A percentile compares a stretch with the other conserved stretches of the same genome.
phyloP scores from a whole-genome alignment of 306 rosid species.

The Hippophae rhamnoides region DNA sequence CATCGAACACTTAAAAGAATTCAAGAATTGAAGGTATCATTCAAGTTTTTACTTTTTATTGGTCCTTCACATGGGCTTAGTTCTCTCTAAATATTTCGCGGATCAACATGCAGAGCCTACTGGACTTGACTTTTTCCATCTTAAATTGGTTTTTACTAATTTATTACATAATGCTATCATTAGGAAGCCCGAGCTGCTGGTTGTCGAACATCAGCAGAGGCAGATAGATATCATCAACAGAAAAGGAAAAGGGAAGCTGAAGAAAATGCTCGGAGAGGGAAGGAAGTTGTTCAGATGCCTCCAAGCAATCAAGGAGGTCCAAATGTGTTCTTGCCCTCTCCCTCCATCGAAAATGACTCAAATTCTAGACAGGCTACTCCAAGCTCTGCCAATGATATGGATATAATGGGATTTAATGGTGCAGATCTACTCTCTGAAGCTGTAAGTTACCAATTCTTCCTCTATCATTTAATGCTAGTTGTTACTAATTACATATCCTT shows the following conservation, averaged over 20 bases:
- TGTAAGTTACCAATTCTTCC: constrained; percentile 40
- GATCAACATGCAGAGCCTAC: background rate
- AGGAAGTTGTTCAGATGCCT: constrained; percentile 50
- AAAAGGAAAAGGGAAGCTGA: constrained; percentile 70
- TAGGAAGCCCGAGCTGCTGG: constrained; percentile 86
- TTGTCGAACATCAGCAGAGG: constrained; percentile 62
- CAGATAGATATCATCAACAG: constrained; percentile 49
- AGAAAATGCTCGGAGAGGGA: constrained; percentile 42
- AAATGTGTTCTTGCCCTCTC: constrained; percentile 46
- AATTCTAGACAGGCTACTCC: constrained; percentile 50
- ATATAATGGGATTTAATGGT: constrained; percentile 49
- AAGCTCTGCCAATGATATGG: constrained; percentile 50
- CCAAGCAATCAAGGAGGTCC: constrained; percentile 61
- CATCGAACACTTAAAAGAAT: constrained; percentile 59
- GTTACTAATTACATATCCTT: background rate
- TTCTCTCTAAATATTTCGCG: background rate
- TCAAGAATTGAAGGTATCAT: constrained; percentile 80
- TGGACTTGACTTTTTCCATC: constrained; percentile 3
- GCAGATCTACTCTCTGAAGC: constrained; percentile 76
- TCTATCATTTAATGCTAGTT: background rate
- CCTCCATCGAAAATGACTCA: constrained; percentile 48
- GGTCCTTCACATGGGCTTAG: background rate
- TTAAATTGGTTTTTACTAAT: background rate
- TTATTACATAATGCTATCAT: background rate
- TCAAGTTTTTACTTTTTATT: constrained; percentile 2